Percentiles rank a stretch among this genome's conserved stretches.
Evolutionary conservation across 768 basidiomycete species (phyloP).

Genomic region (Podaxis sp.): DNA sequence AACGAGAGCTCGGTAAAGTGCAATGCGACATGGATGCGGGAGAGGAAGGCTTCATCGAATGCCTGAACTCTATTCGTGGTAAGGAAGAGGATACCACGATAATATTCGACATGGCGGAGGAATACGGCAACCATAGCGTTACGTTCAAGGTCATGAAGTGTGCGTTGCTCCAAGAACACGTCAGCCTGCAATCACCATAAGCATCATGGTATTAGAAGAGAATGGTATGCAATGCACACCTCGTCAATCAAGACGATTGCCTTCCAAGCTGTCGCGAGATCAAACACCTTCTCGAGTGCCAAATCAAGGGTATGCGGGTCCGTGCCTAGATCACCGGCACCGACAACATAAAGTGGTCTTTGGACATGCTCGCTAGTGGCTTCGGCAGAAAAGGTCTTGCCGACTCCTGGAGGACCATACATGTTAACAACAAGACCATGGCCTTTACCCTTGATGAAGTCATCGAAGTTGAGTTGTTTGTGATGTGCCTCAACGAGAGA

Average conservation of each 20-base stretch:
- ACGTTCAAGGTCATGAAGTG: constrained; percentile 60
- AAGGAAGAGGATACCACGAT: constrained; percentile 56
- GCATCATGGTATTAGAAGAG: constrained; percentile 11
- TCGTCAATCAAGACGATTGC: constrained; percentile 60
- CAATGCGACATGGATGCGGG: constrained; percentile 65
- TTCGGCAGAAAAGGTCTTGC: constrained; percentile 62
- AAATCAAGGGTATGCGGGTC: constrained; percentile 41
- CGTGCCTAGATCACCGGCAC: constrained; percentile 57
- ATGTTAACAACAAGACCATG: constrained; percentile 58
- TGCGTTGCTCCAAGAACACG: constrained; percentile 71
- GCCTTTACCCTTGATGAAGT: constrained; percentile 66
- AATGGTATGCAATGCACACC: constrained; percentile 20
- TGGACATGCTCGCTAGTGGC: constrained; percentile 57
- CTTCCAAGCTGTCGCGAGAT: constrained; percentile 60
- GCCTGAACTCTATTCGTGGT: constrained; percentile 58
- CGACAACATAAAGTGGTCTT: constrained; percentile 52
- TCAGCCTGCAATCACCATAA: constrained; percentile 42
- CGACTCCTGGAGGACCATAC: constrained; percentile 61
- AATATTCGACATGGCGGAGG: constrained; percentile 58
- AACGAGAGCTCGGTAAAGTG: constrained; percentile 60
- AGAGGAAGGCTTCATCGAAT: constrained; percentile 70
- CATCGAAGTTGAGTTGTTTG: constrained; percentile 51
- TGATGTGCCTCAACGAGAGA: constrained; percentile 62
- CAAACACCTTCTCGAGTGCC: constrained; percentile 45
- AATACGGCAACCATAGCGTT: constrained; percentile 77